Evolutionary conservation across 2,329 filamentous ascomycete species (phyloP).

Genomic region (Mycogone perniciosa): DNA sequence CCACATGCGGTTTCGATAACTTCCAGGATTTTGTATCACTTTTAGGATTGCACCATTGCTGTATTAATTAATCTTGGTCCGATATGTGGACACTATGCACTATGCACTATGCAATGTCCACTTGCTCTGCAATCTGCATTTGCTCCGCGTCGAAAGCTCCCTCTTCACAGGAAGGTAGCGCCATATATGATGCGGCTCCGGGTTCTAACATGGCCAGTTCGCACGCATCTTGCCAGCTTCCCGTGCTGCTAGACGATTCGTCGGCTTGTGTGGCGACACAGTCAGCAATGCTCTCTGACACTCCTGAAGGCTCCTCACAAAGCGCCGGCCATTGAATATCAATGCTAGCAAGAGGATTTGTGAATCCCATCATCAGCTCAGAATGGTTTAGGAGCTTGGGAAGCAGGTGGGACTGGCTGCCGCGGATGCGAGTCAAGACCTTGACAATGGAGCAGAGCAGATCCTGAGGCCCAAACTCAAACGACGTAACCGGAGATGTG

Average conservation of each 20-base stretch:
- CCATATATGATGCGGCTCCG: constrained; percentile 3
- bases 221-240: constrained; percentile 8
- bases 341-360: neutral
- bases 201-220: constrained; percentile 8
- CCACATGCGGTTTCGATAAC: too few relatives aligned
- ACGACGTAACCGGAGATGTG: constrained; percentile 15
- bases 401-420: constrained; percentile 22
- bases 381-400: constrained; percentile 21
- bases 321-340: constrained; percentile 8
- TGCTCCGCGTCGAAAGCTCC: constrained; percentile 7
- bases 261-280: constrained; percentile 1
- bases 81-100: too few relatives aligned
- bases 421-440: constrained; percentile 21
- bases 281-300: constrained; percentile 1
- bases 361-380: constrained; percentile 7
- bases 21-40: too few relatives aligned
- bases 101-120: constrained; percentile 3
- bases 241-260: constrained; percentile 6
- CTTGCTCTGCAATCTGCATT: constrained; percentile 7
- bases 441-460: constrained; percentile 22
- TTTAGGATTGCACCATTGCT: too few relatives aligned
- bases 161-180: constrained; percentile 1
- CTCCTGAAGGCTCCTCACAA: constrained; percentile 4
- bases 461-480: constrained; percentile 24
- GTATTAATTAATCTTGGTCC: too few relatives aligned